These are phyloP conservation scores for Eragrostis nindensis DNA, from an alignment of 176 grass and related monocot genomes.

Conservation along the genomic window DNA sequence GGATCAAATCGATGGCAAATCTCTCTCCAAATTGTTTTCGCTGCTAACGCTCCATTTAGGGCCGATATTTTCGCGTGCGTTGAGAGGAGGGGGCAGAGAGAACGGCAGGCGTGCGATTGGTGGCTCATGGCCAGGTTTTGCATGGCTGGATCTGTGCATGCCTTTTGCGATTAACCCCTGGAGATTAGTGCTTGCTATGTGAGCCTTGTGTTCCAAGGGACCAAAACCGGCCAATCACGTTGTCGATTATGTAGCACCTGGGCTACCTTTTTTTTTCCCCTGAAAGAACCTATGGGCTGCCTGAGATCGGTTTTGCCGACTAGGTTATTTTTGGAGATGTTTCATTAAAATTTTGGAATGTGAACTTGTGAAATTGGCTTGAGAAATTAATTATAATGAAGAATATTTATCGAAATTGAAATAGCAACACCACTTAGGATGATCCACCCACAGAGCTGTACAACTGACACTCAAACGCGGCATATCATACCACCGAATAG, in stretches of 20 bases:
- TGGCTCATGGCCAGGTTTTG: slow-evolving; percentile 16
- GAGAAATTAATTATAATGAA: not conserved
- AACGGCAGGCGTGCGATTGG: slow-evolving; percentile 7
- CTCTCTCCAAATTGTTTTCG: slow-evolving; percentile 29
- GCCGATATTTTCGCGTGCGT: slow-evolving; percentile 45
- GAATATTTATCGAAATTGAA: too few relatives aligned
- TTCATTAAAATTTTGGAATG: not conserved
- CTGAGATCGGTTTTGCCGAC: not conserved
- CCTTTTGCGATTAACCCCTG: not conserved
- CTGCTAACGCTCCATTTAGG: slow-evolving; percentile 39
- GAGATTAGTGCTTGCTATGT: not conserved
- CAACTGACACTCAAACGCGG: not conserved
- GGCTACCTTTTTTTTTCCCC: not conserved
- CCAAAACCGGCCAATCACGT: not conserved
- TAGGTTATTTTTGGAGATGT: not conserved
- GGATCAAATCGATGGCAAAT: slow-evolving; percentile 20
- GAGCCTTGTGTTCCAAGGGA: not conserved
- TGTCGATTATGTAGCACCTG: not conserved
- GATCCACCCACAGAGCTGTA: not conserved
- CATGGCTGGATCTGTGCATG: slow-evolving; percentile 24
- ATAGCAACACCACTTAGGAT: not conserved
- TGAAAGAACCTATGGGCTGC: too few relatives aligned
- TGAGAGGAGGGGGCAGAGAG: not conserved
- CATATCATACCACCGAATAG: not conserved
- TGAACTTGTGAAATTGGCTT: not conserved